Conservation (phyloP, 306 rosid species). For the Coriaria nepalensis region DNA sequence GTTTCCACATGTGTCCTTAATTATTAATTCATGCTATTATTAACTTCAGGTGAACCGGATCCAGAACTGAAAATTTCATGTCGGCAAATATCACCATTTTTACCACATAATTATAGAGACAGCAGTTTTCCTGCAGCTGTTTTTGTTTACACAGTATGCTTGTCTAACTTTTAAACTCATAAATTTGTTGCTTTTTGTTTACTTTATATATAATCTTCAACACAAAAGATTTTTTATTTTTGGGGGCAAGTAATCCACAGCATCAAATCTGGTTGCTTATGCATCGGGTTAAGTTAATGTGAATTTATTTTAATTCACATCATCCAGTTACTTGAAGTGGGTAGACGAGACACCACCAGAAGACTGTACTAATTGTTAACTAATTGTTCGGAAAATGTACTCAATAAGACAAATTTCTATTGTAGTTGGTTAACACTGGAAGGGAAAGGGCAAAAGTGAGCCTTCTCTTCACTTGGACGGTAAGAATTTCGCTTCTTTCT, state of each 20-base stretch:
- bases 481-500: conserved; percentile 28
- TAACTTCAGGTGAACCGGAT: conserved; percentile 78
- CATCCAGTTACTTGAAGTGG: too few species aligned
- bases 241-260: too few species aligned
- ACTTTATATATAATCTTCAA: too few species aligned
- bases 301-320: too few species aligned
- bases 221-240: too few species aligned
- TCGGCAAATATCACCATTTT: conserved; percentile 93
- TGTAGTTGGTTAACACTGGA: conserved; percentile 90
- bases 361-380: too few species aligned
- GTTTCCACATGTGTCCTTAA: conserved; percentile 5
- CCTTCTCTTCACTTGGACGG: conserved; percentile 97
- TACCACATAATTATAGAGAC: conserved; percentile 86
- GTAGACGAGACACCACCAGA: too few species aligned
- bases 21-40: conserved; percentile 11
- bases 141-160: conserved; percentile 80
- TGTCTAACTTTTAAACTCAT: background rate
- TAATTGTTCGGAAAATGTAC: too few species aligned
- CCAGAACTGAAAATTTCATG: conserved; percentile 92
- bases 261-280: too few species aligned
- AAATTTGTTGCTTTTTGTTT: too few species aligned
- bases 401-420: conserved; percentile 15
- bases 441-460: conserved; percentile 97
- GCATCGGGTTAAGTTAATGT: too few species aligned
- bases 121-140: conserved; percentile 95